These are phyloP conservation scores for Ogataea methylovora DNA, from an alignment of 805 yeast genomes.

Conservation along the genomic window DNA sequence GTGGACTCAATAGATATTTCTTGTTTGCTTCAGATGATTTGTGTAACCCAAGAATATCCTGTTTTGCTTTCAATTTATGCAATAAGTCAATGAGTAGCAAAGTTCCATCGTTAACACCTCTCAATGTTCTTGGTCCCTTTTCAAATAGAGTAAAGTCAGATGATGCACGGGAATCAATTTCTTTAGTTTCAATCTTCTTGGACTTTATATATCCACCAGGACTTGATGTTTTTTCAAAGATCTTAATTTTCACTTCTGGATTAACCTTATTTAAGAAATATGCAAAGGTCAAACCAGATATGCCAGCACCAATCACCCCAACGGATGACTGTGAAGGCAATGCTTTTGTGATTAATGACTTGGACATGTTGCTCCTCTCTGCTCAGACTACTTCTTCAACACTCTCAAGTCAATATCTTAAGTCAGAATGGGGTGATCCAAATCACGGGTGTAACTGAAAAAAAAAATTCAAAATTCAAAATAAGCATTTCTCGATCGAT, in stretches of 20 bases:
- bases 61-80: slow-evolving; percentile 35
- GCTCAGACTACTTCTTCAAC: too few species aligned
- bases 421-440: too few species aligned
- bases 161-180: slow-evolving; percentile 15
- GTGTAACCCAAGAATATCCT: slow-evolving; percentile 53
- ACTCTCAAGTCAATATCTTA: too few species aligned
- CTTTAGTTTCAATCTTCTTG: slow-evolving; percentile 25
- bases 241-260: slow-evolving; percentile 63
- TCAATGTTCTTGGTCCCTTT: slow-evolving; percentile 84
- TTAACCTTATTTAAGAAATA: slow-evolving; percentile 63
- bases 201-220: slow-evolving; percentile 81
- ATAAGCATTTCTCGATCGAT: too few species aligned
- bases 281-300: slow-evolving; percentile 74
- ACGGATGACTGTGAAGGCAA: slow-evolving; percentile 22
- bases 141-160: slow-evolving; percentile 41
- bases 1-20: slow-evolving; percentile 50
- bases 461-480: too few species aligned
- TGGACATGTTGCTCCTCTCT: too few species aligned
- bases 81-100: slow-evolving; percentile 58
- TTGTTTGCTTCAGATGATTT: slow-evolving; percentile 56
- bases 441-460: too few species aligned
- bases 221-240: slow-evolving; percentile 48
- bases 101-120: slow-evolving; percentile 80
- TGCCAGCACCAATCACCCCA: slow-evolving; percentile 82
- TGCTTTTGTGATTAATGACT: background rate